These are phyloP conservation scores for Mucor circinelloides DNA, from an alignment of 371 early-diverging fungal genomes.

Conservation along the genomic window DNA sequence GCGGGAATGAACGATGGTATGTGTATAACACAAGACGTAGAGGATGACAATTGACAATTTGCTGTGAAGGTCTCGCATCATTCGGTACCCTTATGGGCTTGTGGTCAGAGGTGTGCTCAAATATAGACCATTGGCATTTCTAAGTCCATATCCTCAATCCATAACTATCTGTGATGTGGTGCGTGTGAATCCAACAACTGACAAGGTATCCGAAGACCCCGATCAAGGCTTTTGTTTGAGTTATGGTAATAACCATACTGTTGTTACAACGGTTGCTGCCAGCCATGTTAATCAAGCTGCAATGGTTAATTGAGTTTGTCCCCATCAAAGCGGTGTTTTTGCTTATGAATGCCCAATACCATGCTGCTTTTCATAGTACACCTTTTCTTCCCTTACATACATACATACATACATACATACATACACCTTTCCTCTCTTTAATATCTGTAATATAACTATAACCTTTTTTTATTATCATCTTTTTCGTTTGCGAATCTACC, in stretches of 20 bases:
- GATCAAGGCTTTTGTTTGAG: constrained; percentile 42
- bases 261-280: neutral
- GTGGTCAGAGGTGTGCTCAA: constrained; percentile 67
- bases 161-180: constrained; percentile 50
- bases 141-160: constrained; percentile 28
- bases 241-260: constrained; percentile 3
- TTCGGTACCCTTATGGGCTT: constrained; percentile 64
- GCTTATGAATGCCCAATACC: too few relatives aligned
- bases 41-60: neutral
- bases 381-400: neutral
- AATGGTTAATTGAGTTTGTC: too few relatives aligned
- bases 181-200: constrained; percentile 46
- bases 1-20: constrained; percentile 53
- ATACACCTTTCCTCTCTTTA: neutral
- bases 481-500: neutral
- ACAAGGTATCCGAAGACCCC: constrained; percentile 38
- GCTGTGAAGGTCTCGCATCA: constrained; percentile 39
- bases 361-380: too few relatives aligned
- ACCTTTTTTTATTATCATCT: neutral
- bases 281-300: too few relatives aligned
- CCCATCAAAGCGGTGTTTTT: too few relatives aligned
- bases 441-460: neutral
- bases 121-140: constrained; percentile 44
- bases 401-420: neutral
- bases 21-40: neutral